phyloP scores from a whole-genome alignment of 768 basidiomycete genomes.

The Rhizopogon salebrosus region DNA sequence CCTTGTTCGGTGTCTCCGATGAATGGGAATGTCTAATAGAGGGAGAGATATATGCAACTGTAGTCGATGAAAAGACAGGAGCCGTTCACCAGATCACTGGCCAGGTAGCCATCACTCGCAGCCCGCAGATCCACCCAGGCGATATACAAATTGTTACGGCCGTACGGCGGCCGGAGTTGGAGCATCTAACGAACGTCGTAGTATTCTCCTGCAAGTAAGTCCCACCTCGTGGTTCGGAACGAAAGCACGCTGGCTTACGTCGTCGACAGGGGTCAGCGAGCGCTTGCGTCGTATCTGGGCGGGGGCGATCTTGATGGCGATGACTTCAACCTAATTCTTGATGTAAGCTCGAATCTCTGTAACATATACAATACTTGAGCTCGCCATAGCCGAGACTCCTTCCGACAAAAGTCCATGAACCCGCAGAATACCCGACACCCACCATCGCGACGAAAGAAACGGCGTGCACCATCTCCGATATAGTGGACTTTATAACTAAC shows the following conservation, averaged over 20 bases:
- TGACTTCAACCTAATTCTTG: constrained; percentile 46
- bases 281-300: constrained; percentile 57
- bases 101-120: constrained; percentile 38
- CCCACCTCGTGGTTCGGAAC: too few relatives aligned
- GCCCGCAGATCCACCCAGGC: constrained; percentile 51
- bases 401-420: constrained; percentile 18
- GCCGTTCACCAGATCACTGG: constrained; percentile 29
- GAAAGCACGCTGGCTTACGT: not conserved
- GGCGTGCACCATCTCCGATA: constrained; percentile 54
- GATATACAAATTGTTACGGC: constrained; percentile 38
- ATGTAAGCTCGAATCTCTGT: constrained; percentile 11
- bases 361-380: not conserved
- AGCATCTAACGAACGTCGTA: constrained; percentile 39
- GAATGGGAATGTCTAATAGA: constrained; percentile 41
- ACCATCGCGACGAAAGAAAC: constrained; percentile 37
- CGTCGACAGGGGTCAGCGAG: constrained; percentile 36
- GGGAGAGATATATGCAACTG: constrained; percentile 44
- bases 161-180: constrained; percentile 34
- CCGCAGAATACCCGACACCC: constrained; percentile 49
- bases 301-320: constrained; percentile 73
- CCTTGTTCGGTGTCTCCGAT: constrained; percentile 50
- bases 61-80: constrained; percentile 26
- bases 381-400: constrained; percentile 26
- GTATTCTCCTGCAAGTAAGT: constrained; percentile 44
- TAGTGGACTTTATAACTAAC: constrained; percentile 66